These are phyloP conservation scores for Quercus phellos DNA, from an alignment of 331 rosid genomes.

Conservation along the genomic window DNA sequence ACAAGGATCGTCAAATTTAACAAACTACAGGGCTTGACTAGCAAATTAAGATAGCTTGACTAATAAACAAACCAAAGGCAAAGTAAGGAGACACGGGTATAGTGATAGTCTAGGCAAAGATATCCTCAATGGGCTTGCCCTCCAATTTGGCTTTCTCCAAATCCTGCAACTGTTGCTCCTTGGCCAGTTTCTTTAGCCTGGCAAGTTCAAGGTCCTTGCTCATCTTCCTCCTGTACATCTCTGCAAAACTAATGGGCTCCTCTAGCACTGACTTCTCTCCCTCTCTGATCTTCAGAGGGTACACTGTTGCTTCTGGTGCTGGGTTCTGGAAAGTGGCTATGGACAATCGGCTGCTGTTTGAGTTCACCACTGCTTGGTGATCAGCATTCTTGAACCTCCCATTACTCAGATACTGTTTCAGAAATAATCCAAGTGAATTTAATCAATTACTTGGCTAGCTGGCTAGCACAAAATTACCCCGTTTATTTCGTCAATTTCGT, in stretches of 20 bases:
- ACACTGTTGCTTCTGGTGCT: constrained; percentile 68
- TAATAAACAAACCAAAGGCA: neutral
- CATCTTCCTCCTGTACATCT: constrained; percentile 88
- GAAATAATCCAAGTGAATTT: neutral
- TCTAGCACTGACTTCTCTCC: constrained; percentile 65
- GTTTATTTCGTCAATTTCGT: neutral
- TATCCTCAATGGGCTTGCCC: constrained; percentile 39
- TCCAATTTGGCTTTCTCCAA: constrained; percentile 27
- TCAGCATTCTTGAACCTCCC: constrained; percentile 94
- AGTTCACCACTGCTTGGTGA: constrained; percentile 95
- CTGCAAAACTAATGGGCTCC: constrained; percentile 68
- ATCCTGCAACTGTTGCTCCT: constrained; percentile 29
- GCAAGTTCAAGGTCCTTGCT: constrained; percentile 67
- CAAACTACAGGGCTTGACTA: neutral
- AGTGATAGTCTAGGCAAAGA: constrained; percentile 36
- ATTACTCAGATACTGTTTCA: constrained; percentile 63
- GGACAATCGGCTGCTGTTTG: constrained; percentile 62
- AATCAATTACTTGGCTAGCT: neutral
- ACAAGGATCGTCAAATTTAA: neutral
- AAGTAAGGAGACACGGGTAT: neutral
- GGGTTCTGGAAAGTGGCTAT: constrained; percentile 97
- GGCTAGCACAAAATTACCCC: neutral
- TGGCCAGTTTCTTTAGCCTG: constrained; percentile 62
- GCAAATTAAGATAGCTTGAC: neutral
- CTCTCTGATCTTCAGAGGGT: constrained; percentile 68